phyloP scores from a whole-genome alignment of 2,329 filamentous ascomycete genomes.

The Alternaria sp. region DNA sequence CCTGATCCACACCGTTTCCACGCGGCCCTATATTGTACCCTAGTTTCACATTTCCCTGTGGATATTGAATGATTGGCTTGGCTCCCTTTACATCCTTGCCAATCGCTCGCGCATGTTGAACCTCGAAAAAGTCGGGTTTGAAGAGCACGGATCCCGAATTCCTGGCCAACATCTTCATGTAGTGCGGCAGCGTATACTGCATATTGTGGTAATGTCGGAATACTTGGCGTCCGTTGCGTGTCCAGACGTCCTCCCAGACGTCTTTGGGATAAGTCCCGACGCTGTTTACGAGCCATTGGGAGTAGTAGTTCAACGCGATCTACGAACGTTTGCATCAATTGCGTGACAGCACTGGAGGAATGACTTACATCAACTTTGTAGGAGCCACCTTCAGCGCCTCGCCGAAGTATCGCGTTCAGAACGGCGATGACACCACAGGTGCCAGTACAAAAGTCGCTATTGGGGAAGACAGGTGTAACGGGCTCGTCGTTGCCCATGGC shows the following conservation, averaged over 20 bases:
- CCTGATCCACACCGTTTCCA: constrained; percentile 60
- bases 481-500: constrained; percentile 59
- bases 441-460: constrained; percentile 58
- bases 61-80: constrained; percentile 57
- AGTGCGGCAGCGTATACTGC: constrained; percentile 53
- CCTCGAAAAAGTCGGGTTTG: constrained; percentile 60
- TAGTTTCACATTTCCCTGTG: constrained; percentile 42
- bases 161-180: constrained; percentile 53
- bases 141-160: constrained; percentile 55
- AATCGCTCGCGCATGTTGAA: constrained; percentile 50
- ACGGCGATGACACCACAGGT: constrained; percentile 54
- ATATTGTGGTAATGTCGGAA: constrained; percentile 64
- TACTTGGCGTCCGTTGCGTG: constrained; percentile 56
- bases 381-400: constrained; percentile 53
- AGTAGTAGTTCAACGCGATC: constrained; percentile 51
- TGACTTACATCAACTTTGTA: constrained; percentile 55
- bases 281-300: constrained; percentile 48
- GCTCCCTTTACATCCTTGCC: constrained; percentile 52
- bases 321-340: constrained; percentile 14
- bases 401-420: constrained; percentile 54
- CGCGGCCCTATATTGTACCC: constrained; percentile 61
- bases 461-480: constrained; percentile 57
- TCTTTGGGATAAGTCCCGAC: constrained; percentile 48
- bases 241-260: constrained; percentile 61
- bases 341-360: not conserved